phyloP scores from a whole-genome alignment of 306 rosid genomes.

The Luffa aegyptiaca region DNA sequence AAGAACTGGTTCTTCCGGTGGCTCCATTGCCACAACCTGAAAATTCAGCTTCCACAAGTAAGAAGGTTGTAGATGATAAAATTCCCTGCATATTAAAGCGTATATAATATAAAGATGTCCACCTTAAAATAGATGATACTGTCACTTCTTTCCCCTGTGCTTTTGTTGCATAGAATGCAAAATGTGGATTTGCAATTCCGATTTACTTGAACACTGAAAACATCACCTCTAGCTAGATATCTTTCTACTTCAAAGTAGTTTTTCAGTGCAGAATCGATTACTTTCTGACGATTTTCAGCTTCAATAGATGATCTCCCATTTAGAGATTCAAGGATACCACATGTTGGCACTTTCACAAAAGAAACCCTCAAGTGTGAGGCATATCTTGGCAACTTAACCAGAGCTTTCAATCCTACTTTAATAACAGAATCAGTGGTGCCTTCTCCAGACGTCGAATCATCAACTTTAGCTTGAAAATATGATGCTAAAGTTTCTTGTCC shows the following conservation, averaged over 20 bases:
- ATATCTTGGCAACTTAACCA: conserved; percentile 39
- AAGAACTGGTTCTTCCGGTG: conserved; percentile 62
- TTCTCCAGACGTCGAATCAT: conserved; percentile 22
- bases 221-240: conserved; percentile 63
- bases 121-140: conserved; percentile 74
- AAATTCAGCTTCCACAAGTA: conserved; percentile 22
- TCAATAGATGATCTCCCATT: conserved; percentile 49
- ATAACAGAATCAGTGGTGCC: conserved; percentile 24
- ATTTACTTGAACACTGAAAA: conserved; percentile 50
- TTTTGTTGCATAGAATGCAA: conserved; percentile 67
- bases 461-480: conserved; percentile 44
- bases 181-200: conserved; percentile 61
- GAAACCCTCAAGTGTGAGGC: conserved; percentile 77
- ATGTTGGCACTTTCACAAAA: conserved; percentile 74
- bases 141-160: conserved; percentile 21
- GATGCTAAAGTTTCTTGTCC: conserved; percentile 50
- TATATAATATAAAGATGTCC: conserved; percentile 1
- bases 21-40: conserved; percentile 88
- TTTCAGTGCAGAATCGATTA: conserved; percentile 67
- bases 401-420: conserved; percentile 39
- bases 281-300: conserved; percentile 59
- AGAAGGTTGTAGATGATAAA: conserved; percentile 8
- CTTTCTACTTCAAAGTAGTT: conserved; percentile 78
- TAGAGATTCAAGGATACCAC: conserved; percentile 66
- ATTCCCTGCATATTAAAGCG: background rate